A percentile compares a stretch with the other conserved stretches of the same genome.
phyloP scores from a whole-genome alignment of 2,329 filamentous ascomycete genomes.

The Aquanectria penicillioides region DNA sequence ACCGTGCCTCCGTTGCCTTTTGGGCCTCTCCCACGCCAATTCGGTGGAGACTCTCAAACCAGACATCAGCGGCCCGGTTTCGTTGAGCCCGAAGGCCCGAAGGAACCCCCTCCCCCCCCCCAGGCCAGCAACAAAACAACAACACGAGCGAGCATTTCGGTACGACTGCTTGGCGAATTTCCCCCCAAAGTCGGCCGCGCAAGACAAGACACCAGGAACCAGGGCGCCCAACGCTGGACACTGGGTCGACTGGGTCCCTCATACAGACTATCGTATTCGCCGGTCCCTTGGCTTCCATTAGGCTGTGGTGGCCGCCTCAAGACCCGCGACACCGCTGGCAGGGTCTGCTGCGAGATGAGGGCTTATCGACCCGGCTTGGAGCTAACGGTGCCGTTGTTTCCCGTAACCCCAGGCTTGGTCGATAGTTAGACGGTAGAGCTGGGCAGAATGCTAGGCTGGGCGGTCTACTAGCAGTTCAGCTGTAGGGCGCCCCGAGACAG shows the following conservation, averaged over 20 bases:
- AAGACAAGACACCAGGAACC: neutral
- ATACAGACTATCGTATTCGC: constrained; percentile 13
- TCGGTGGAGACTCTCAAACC: constrained; percentile 6
- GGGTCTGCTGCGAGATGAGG: constrained; percentile 5
- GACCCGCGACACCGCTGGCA: constrained; percentile 1
- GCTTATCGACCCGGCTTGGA: constrained; percentile 3
- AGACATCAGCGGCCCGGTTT: neutral
- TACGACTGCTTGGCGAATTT: constrained; percentile 1
- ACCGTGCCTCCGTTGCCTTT: neutral
- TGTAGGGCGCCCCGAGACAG: too few relatives aligned
- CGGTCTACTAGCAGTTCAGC: too few relatives aligned
- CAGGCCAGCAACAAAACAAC: neutral
- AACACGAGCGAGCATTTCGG: constrained; percentile 14
- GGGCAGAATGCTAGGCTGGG: too few relatives aligned
- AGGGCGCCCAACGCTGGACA: neutral
- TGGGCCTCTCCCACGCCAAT: neutral
- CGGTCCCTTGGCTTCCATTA: constrained; percentile 7
- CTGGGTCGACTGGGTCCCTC: neutral
- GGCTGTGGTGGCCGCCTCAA: constrained; percentile 7
- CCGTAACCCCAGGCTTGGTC: constrained; percentile 3
- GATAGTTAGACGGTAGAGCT: too few relatives aligned
- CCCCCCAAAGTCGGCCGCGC: neutral
- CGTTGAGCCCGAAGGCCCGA: neutral
- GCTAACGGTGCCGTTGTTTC: constrained; percentile 14
- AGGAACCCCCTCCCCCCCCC: too few relatives aligned